Evolutionary conservation across 78 protist genomes (phyloP).

Genomic region (Dictyostelium citrinum): DNA sequence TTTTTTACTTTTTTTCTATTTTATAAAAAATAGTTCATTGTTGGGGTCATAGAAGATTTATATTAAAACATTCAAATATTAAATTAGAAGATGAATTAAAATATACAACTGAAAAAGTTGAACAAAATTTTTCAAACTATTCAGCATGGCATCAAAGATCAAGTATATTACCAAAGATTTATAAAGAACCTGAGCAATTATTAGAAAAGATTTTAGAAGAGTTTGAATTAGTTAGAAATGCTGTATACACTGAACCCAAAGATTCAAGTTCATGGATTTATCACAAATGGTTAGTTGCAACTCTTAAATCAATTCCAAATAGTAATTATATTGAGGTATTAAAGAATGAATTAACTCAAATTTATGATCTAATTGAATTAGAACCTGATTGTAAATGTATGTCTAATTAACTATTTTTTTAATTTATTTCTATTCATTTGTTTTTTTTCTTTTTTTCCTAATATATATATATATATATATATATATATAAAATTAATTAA

Average conservation of each 20-base stretch:
- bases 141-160: constrained; percentile 97
- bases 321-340: constrained; percentile 44
- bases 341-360: constrained; percentile 36
- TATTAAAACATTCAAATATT: not conserved
- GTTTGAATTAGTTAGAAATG: constrained; percentile 85
- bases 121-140: constrained; percentile 93
- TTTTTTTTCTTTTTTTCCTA: too few relatives aligned
- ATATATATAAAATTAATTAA: not conserved
- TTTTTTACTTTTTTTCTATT: not conserved
- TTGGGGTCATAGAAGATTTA: constrained; percentile 90
- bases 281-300: constrained; percentile 88
- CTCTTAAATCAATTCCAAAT: constrained; percentile 47
- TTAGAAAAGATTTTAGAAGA: constrained; percentile 72
- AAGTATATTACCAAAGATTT: constrained; percentile 34
- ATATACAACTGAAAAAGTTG: constrained; percentile 77
- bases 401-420: not conserved
- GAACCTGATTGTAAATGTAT: constrained; percentile 86
- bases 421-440: too few relatives aligned
- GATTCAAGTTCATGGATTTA: constrained; percentile 96
- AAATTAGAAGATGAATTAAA: constrained; percentile 63
- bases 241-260: constrained; percentile 93
- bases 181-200: constrained; percentile 11
- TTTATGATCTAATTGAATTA: constrained; percentile 55
- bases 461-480: not conserved
- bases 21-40: constrained; percentile 78